Base-by-base conservation (phyloP, 257 asterid genomes). In the Rubia yunnanensis region DNA sequence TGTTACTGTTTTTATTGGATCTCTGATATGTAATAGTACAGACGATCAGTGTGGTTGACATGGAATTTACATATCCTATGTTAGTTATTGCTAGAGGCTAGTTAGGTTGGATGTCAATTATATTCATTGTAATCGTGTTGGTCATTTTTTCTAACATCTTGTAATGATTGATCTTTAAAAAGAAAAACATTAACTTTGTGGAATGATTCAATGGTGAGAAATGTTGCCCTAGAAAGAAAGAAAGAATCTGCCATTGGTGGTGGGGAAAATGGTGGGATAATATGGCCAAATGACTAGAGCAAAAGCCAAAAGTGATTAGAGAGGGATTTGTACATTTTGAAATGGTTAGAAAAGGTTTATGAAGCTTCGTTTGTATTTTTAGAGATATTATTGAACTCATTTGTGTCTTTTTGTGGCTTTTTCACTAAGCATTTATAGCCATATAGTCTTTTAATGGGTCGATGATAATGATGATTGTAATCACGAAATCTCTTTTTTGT, bases 191-290 rank as follows among this genome's bases (percentile, higher is more conserved):
- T n/a, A n/a, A n/a, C n/a, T 46, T n/a, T 5, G 20, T 20, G 49
- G n/a, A 65, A 50, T 41, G 60, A 41, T 48, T 56, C 66, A 44
- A 54, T 68, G 72, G 49, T 54, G 11, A 57, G 63, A 39, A 68
- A 60, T 58, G 72, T 64, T 20, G 52, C 31, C 46, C 38, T 44
- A 44, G 38, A 18, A 23, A 50, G 27, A n/a, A n/a, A n/a, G n/a
- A 36, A 58, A 17, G 72, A 68, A 34, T n/a, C 56, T 6, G 56
- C 57, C 57, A 22, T 50, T 18, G 57, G 24, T 55, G 72, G 49
- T 31, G n/a, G 67, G 65, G 10, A 36, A 3, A 3, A 36, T 36
- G 44, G 58, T 31, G 46, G n/a, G 48, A 57, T 50, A 20, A 48
- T 54, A 4, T 22, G 23, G 23, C 49, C 60, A 11, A 55, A 55